Evolutionary conservation across 768 basidiomycete species (phyloP).

Genomic region (Agrocybe chaxingu): DNA sequence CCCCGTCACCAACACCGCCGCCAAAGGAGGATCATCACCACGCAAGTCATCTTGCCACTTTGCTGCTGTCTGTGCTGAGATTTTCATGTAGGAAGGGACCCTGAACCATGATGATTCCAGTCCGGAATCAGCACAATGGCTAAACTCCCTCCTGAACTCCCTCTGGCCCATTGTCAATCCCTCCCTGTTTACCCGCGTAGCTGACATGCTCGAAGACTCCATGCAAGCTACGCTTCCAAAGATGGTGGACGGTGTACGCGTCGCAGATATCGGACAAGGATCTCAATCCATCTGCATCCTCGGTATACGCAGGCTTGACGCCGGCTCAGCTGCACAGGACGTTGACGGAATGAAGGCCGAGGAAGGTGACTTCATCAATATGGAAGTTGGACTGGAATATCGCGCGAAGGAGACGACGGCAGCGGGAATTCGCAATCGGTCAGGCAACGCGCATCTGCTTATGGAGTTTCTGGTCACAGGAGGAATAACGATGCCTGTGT

Average conservation of each 20-base stretch:
- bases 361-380: slow-evolving; percentile 53
- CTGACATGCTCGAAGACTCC: slow-evolving; percentile 64
- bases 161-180: slow-evolving; percentile 80
- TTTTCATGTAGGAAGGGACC: background rate
- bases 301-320: slow-evolving; percentile 52
- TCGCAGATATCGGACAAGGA: slow-evolving; percentile 70
- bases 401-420: slow-evolving; percentile 47
- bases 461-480: slow-evolving; percentile 63
- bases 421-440: slow-evolving; percentile 33
- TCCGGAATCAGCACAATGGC: slow-evolving; percentile 49
- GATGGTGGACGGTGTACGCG: slow-evolving; percentile 57
- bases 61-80: background rate
- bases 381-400: slow-evolving; percentile 72
- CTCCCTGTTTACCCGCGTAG: slow-evolving; percentile 50
- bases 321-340: slow-evolving; percentile 22
- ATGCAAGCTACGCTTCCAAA: slow-evolving; percentile 52
- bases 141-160: slow-evolving; percentile 57
- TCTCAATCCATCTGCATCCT: slow-evolving; percentile 67
- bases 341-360: slow-evolving; percentile 31
- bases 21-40: background rate
- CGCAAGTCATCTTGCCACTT: background rate
- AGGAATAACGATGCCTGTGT: slow-evolving; percentile 51
- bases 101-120: slow-evolving; percentile 14
- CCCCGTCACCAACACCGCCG: background rate
- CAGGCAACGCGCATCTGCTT: slow-evolving; percentile 61